phyloP scores from a whole-genome alignment of 2,329 filamentous ascomycete species.

The Decorospora gaudefroyi region DNA sequence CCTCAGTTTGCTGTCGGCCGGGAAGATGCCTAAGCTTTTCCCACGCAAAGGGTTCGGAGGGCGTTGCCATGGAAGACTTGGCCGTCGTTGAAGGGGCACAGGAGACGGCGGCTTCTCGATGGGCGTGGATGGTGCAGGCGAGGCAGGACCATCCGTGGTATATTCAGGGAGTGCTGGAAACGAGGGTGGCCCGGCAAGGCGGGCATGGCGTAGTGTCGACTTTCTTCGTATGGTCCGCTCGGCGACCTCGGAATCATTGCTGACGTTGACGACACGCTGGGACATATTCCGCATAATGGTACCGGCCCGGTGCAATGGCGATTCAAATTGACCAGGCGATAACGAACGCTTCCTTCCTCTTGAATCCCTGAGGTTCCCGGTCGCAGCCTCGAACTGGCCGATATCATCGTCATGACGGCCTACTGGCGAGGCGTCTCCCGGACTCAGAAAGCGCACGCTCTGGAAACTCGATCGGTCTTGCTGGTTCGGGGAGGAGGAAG shows the following conservation, averaged over 20 bases:
- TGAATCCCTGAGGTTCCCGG: conserved; percentile 33
- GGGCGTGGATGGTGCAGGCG: conserved; percentile 33
- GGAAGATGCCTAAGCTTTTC: conserved; percentile 82
- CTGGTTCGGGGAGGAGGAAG: conserved; percentile 44
- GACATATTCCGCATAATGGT: conserved; percentile 74
- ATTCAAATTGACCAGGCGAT: conserved; percentile 52
- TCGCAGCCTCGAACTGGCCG: conserved; percentile 60
- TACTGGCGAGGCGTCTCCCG: conserved; percentile 48
- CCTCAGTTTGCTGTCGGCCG: conserved; percentile 74
- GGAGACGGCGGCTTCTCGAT: conserved; percentile 49
- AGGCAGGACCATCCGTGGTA: conserved; percentile 50
- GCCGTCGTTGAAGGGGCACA: conserved; percentile 20
- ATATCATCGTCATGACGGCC: conserved; percentile 65
- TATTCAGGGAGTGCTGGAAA: conserved; percentile 59
- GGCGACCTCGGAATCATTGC: conserved; percentile 83
- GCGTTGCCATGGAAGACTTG: conserved; percentile 51
- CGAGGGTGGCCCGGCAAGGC: conserved; percentile 58
- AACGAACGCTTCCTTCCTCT: conserved; percentile 56
- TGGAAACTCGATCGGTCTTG: conserved; percentile 58
- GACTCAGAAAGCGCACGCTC: conserved; percentile 58
- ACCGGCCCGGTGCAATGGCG: conserved; percentile 55
- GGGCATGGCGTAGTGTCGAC: conserved; percentile 60
- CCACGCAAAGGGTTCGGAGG: conserved; percentile 79
- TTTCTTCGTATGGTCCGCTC: conserved; percentile 71
- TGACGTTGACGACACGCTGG: conserved; percentile 95